Evolutionary conservation across 257 asterid genomes (phyloP).

Genomic region (Nyctanthes arbortristis): DNA sequence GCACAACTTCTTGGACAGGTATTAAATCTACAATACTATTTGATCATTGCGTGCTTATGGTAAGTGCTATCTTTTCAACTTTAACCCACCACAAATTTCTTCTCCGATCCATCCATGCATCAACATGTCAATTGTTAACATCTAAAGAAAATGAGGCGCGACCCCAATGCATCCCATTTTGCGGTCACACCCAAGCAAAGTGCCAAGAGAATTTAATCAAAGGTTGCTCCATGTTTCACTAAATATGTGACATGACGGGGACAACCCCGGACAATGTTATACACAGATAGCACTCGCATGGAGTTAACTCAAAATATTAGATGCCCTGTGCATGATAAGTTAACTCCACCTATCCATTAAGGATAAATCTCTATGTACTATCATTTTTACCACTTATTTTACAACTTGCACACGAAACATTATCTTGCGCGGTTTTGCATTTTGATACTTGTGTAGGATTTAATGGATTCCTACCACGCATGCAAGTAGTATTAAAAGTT

Average conservation of each 20-base stretch:
- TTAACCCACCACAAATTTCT: conserved; percentile 24
- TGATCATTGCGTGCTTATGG: conserved; percentile 21
- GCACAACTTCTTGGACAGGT: no score
- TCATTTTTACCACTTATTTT: no score
- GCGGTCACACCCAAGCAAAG: not conserved
- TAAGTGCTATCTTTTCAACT: conserved; percentile 24
- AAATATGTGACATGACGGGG: not conserved
- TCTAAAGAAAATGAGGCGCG: conserved; percentile 23
- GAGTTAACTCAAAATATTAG: not conserved
- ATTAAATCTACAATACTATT: no score
- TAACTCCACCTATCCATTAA: no score
- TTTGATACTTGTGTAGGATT: no score
- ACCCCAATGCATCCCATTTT: not conserved
- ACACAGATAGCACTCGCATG: not conserved
- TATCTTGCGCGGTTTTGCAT: no score
- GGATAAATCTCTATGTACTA: no score
- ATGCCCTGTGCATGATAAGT: no score
- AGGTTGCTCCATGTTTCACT: not conserved
- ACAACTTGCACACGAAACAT: no score
- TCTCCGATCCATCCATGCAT: conserved; percentile 9
- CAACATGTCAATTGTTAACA: conserved; percentile 16
- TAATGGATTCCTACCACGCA: no score
- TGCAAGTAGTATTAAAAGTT: no score
- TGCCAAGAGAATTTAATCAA: conserved; percentile 15
- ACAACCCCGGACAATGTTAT: not conserved